Base-by-base conservation (phyloP, 495 filamentous ascomycete genomes). In the Xylaria castorea region DNA sequence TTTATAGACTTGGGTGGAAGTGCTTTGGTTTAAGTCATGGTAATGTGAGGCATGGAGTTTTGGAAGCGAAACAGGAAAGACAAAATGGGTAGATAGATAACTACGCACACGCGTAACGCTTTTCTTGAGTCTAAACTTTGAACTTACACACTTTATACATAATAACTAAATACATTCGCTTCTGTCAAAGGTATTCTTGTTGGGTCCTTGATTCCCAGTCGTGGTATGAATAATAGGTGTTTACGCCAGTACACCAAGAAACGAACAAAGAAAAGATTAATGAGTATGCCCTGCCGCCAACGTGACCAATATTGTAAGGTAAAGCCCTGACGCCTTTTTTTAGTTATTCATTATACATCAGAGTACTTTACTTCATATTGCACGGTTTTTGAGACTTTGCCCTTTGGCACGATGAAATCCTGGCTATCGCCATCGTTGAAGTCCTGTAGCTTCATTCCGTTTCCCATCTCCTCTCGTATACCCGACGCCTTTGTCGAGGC, bases 311-410 rank as follows among this genome's bases (percentile, higher is more conserved):
- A 36, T 55, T 57, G 44, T 55, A 57, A 65, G 34, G 65, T 60
- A 71, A 71, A 46, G 30, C 40, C 42, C 46, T 64, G 30, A 44
- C 62, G 70, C 50, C 50, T 34, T 66, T 48, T 57, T 62, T 71
- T 48, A 27, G 36, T 60, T 50, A 60, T 44, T 71, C 62, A 48
- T 72, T 67, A 72, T 61, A 72, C 70, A 60, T 67, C 53, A 38
- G 70, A 66, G 30, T 72, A 72, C 51, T 72, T 72, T n/a, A 72
- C 70, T 67, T 72, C 62, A 32, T 72, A 72, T 40, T 72, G 70
- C 18, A 72, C 70, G 38, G 70, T 72, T 61, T 72, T 72, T n/a
- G 65, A 27, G 1, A 72, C 70, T 6, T 38, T 22, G 18, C 70
- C 70, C 63, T 72, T 72, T 42, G 70, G 70, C 51, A 72, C 70